phyloP scores from a whole-genome alignment of 2,329 filamentous ascomycete genomes.

The Macroventuria anomochaeta region DNA sequence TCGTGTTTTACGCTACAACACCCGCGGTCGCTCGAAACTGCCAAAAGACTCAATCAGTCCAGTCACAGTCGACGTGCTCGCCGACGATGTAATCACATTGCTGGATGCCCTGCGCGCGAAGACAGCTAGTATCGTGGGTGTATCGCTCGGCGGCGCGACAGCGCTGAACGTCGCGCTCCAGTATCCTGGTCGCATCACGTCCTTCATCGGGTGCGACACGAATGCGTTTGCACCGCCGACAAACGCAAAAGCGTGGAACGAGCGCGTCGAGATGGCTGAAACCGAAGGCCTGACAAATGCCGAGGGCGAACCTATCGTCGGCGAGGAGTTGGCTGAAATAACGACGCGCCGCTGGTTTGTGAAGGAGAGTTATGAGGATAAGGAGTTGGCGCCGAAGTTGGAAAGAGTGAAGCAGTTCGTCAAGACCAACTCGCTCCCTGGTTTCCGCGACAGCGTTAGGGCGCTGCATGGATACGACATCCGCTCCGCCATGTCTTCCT shows the following conservation, averaged over 20 bases:
- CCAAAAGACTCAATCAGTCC: constrained; percentile 52
- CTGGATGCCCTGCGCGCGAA: constrained; percentile 73
- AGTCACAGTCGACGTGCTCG: constrained; percentile 67
- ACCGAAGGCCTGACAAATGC: constrained; percentile 51
- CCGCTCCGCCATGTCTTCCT: constrained; percentile 60
- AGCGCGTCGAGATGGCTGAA: constrained; percentile 73
- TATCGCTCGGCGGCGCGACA: constrained; percentile 82
- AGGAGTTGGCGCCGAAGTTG: constrained; percentile 58
- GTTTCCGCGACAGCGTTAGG: constrained; percentile 71
- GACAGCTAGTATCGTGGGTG: constrained; percentile 72
- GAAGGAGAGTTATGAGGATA: constrained; percentile 62
- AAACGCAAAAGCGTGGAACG: constrained; percentile 81
- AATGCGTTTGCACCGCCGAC: constrained; percentile 73
- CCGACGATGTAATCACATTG: constrained; percentile 70
- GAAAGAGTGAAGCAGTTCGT: constrained; percentile 72
- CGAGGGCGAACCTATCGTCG: constrained; percentile 63
- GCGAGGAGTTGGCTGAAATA: constrained; percentile 66
- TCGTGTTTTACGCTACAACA: constrained; percentile 78
- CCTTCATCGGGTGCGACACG: constrained; percentile 79
- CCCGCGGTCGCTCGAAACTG: constrained; percentile 68
- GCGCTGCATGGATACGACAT: constrained; percentile 77
- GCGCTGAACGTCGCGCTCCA: constrained; percentile 74
- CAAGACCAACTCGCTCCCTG: constrained; percentile 69
- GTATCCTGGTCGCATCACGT: constrained; percentile 64
- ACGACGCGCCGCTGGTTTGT: constrained; percentile 82